These are phyloP conservation scores for Ophiosphaerella narmari DNA, from an alignment of 2,329 filamentous ascomycete species.

Conservation along the genomic window DNA sequence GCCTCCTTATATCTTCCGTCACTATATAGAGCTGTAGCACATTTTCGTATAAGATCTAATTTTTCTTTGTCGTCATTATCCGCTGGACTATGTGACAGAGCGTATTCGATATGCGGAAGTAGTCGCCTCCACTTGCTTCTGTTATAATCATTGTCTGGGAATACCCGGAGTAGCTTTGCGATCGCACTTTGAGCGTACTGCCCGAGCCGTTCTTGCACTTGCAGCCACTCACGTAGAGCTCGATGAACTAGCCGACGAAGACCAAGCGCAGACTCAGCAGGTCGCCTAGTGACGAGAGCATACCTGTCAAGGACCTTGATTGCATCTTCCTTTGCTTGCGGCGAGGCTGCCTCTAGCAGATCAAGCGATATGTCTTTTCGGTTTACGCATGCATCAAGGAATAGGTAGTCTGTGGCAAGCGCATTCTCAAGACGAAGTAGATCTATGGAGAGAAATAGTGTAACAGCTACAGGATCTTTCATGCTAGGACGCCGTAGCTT, in stretches of 20 bases:
- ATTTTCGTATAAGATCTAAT: constrained; percentile 10
- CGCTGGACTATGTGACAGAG: constrained; percentile 10
- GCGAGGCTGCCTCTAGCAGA: constrained; percentile 18
- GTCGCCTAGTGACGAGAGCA: constrained; percentile 14
- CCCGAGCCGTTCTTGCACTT: constrained; percentile 2
- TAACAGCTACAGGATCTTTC: constrained; percentile 48
- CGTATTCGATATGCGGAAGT: constrained; percentile 20
- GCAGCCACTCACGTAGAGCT: constrained; percentile 12
- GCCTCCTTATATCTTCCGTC: constrained; percentile 12
- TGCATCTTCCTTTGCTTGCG: constrained; percentile 13
- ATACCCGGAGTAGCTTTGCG: constrained; percentile 14
- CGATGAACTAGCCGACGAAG: constrained; percentile 17
- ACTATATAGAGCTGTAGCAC: constrained; percentile 12
- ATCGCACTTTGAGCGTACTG: constrained; percentile 13
- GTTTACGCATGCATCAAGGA: constrained; percentile 47
- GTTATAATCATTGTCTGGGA: constrained; percentile 18
- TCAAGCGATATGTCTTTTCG: constrained; percentile 23
- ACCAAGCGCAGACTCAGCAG: constrained; percentile 15
- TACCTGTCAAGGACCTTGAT: constrained; percentile 15
- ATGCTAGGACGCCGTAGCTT: constrained; percentile 18
- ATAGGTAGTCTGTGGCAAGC: constrained; percentile 45
- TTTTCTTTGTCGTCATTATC: constrained; percentile 7
- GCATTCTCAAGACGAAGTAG: constrained; percentile 26
- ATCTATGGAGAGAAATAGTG: constrained; percentile 51
- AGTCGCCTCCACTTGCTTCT: constrained; percentile 27